Evolutionary conservation across 257 asterid genomes (phyloP).

Genomic region (Primulina eburnea): DNA sequence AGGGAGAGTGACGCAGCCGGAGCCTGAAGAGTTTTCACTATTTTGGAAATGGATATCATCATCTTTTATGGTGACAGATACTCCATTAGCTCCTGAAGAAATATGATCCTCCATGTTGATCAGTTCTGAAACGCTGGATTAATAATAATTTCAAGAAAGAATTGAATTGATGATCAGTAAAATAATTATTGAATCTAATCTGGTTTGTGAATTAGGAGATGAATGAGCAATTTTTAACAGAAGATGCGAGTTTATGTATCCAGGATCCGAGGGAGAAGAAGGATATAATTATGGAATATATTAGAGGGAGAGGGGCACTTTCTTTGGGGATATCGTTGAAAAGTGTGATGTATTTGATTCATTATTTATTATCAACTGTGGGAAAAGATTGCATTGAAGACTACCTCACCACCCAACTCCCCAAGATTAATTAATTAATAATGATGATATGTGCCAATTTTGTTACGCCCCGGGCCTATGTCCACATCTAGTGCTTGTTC

Average conservation of each 20-base stretch:
- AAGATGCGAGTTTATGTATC: conserved; percentile 26
- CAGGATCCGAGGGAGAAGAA: conserved; percentile 3
- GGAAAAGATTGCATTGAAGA: conserved; percentile 40
- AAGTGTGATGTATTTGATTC: conserved; percentile 32
- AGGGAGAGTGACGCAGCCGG: conserved; percentile 47
- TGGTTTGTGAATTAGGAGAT: too few species aligned
- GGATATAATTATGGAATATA: conserved; percentile 13
- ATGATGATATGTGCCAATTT: too few species aligned
- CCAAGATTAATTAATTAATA: conserved; percentile 15
- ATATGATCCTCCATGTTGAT: conserved; percentile 45
- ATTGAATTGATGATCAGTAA: too few species aligned
- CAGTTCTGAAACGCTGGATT: background rate
- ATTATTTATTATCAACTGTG: background rate
- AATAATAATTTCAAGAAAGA: background rate
- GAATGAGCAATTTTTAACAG: background rate
- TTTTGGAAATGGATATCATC: conserved; percentile 29
- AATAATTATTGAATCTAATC: background rate
- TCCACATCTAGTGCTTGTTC: too few species aligned
- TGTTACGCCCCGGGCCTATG: too few species aligned
- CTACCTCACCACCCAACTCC: conserved; percentile 43
- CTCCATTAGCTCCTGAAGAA: conserved; percentile 40
- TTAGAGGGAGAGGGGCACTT: conserved; percentile 29
- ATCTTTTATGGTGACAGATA: conserved; percentile 47
- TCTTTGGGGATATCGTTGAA: conserved; percentile 28
- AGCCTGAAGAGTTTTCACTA: conserved; percentile 26